Conservation (phyloP, 1,139 yeast genomes). For the Maudiozyma humilis region DNA sequence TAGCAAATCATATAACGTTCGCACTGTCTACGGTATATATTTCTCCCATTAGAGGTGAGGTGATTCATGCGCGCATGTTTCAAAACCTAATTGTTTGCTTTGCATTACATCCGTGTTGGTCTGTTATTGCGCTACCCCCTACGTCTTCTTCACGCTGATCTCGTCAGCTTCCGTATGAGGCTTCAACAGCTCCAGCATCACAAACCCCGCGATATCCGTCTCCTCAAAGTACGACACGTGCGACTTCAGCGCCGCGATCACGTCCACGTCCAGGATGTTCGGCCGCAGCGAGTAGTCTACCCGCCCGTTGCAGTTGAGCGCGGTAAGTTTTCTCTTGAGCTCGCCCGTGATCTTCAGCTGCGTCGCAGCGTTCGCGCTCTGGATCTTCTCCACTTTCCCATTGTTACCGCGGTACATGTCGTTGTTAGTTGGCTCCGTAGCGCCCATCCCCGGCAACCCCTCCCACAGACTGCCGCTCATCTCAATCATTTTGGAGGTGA, state of each 20-base stretch:
- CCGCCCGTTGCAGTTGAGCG: constrained; percentile 61
- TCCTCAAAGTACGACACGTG: constrained; percentile 88
- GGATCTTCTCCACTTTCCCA: constrained; percentile 10
- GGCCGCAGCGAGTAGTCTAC: constrained; percentile 76
- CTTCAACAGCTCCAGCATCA: constrained; percentile 45
- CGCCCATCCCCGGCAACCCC: constrained; percentile 9
- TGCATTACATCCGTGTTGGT: too few species aligned
- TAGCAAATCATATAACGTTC: too few species aligned
- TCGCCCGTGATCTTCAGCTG: not conserved
- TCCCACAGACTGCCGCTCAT: constrained; percentile 21
- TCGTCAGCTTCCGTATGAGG: constrained; percentile 7
- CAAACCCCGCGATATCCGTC: constrained; percentile 71
- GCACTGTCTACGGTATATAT: too few species aligned
- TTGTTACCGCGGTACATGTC: not conserved
- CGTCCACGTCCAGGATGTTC: constrained; percentile 70
- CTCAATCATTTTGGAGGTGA: constrained; percentile 24
- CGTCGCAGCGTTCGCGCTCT: constrained; percentile 10
- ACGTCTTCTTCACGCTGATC: constrained; percentile 5
- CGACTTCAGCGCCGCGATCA: constrained; percentile 74
- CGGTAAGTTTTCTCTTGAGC: constrained; percentile 25
- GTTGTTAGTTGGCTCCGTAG: too few species aligned
- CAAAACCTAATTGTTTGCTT: too few species aligned
- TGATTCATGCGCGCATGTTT: too few species aligned
- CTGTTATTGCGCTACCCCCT: too few species aligned
- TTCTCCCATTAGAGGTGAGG: too few species aligned